Evolutionary conservation across 2,329 filamentous ascomycete species (phyloP).

Genomic region (Knufia fluminis): DNA sequence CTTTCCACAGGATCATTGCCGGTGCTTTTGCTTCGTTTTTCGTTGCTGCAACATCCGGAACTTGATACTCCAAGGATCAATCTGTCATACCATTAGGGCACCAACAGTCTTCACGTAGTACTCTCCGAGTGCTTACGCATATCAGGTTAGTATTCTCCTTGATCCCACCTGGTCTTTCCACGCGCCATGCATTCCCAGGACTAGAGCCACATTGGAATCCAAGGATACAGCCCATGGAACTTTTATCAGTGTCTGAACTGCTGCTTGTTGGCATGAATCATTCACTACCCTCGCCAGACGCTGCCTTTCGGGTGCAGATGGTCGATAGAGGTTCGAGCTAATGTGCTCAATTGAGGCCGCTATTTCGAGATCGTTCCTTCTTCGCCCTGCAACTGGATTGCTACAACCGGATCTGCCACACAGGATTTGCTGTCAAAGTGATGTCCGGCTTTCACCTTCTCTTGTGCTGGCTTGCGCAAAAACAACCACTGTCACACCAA

Average conservation of each 20-base stretch:
- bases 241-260: background rate
- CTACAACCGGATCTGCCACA: background rate
- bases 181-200: background rate
- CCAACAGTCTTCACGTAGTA: background rate
- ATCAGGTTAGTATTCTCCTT: conserved; percentile 8
- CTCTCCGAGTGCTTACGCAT: background rate
- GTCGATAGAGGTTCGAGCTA: conserved; percentile 1
- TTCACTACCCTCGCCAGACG: background rate
- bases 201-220: background rate
- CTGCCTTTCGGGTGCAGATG: background rate
- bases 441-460: too few species aligned
- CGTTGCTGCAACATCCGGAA: conserved; percentile 1
- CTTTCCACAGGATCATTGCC: conserved; percentile 7
- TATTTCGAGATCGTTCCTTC: background rate
- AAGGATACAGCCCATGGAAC: background rate
- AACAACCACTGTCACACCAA: too few species aligned
- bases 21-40: conserved; percentile 3
- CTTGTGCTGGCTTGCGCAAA: too few species aligned
- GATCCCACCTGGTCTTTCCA: background rate
- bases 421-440: background rate
- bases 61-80: background rate
- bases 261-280: background rate
- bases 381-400: background rate
- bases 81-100: background rate
- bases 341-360: background rate